Evolutionary conservation across 306 rosid genomes (phyloP).

Genomic region (Gastrolobium villosum): DNA sequence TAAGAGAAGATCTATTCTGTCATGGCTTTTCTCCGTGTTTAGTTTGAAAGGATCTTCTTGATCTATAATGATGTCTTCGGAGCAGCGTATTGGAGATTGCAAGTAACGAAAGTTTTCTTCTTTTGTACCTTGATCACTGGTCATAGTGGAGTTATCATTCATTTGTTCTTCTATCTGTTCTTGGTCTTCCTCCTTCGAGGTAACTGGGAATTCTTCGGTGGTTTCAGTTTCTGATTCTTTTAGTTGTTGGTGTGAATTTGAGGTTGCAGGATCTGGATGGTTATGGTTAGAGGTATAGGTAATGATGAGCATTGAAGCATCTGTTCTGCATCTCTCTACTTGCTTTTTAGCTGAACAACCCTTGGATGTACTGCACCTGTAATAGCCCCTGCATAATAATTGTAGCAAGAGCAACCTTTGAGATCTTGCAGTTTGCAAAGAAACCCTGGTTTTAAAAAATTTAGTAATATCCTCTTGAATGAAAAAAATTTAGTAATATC

Average conservation of each 20-base stretch:
- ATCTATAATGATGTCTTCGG: slow-evolving; percentile 53
- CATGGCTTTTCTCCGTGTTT: slow-evolving; percentile 55
- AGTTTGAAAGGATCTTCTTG: slow-evolving; percentile 65
- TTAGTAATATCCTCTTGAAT: too few species aligned
- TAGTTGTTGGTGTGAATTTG: slow-evolving; percentile 46
- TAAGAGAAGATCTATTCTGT: slow-evolving; percentile 49
- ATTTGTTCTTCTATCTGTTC: slow-evolving; percentile 35
- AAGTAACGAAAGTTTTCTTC: slow-evolving; percentile 64
- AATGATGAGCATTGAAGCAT: slow-evolving; percentile 82
- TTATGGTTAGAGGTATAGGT: slow-evolving; percentile 84
- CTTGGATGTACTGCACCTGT: slow-evolving; percentile 87
- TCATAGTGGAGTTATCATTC: slow-evolving; percentile 24
- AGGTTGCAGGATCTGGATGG: slow-evolving; percentile 73
- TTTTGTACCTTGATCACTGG: slow-evolving; percentile 29
- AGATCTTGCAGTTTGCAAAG: slow-evolving; percentile 11
- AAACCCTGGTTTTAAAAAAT: background rate
- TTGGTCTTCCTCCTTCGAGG: slow-evolving; percentile 51
- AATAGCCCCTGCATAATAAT: slow-evolving; percentile 74
- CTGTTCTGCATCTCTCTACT: slow-evolving; percentile 91
- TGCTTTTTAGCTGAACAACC: slow-evolving; percentile 97
- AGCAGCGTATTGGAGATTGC: slow-evolving; percentile 57
- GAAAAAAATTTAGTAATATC: too few species aligned
- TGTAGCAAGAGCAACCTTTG: slow-evolving; percentile 13
- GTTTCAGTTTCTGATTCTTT: slow-evolving; percentile 49
- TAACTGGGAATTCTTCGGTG: slow-evolving; percentile 45